Evolutionary conservation across 805 yeast genomes (phyloP).

Genomic region (Candida glaebosa): DNA sequence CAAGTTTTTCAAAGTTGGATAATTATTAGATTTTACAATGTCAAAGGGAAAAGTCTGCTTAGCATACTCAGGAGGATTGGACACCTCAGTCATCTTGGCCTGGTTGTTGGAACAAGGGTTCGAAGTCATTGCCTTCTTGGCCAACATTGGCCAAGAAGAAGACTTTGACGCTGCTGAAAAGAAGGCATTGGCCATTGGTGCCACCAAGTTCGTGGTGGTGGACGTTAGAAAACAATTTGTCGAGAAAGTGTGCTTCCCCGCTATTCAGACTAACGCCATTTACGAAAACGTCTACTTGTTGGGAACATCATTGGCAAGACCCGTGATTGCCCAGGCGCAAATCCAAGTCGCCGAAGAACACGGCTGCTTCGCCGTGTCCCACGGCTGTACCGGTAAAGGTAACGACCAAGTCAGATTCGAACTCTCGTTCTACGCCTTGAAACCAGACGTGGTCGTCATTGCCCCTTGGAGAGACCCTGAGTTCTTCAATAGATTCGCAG

Average conservation of each 20-base stretch:
- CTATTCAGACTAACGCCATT: slow-evolving; percentile 95
- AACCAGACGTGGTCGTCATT: slow-evolving; percentile 94
- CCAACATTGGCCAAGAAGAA: slow-evolving; percentile 99
- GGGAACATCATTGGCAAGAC: slow-evolving; percentile 98
- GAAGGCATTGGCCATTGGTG: slow-evolving; percentile 96
- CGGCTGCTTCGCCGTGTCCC: slow-evolving; percentile 98
- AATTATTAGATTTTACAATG: slow-evolving; percentile 42
- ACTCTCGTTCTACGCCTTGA: slow-evolving; percentile 92
- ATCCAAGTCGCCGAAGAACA: slow-evolving; percentile 94
- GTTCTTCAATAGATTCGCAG: slow-evolving; percentile 93
- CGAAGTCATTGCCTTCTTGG: slow-evolving; percentile 97
- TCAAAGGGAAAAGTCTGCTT: slow-evolving; percentile 98
- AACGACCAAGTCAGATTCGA: slow-evolving; percentile 99
- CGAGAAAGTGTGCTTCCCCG: slow-evolving; percentile 90
- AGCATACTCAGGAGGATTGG: slow-evolving; percentile 99
- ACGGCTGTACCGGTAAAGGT: slow-evolving; percentile 99
- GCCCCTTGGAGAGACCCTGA: slow-evolving; percentile 99
- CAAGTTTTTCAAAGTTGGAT: too few relatives aligned
- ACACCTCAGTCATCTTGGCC: slow-evolving; percentile 95
- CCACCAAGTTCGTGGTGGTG: slow-evolving; percentile 88
- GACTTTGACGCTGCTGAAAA: slow-evolving; percentile 96
- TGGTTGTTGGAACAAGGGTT: slow-evolving; percentile 98
- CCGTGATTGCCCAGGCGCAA: slow-evolving; percentile 98
- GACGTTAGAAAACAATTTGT: slow-evolving; percentile 96
- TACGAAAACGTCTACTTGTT: slow-evolving; percentile 95